These are phyloP conservation scores for Wickerhamomyces subpelliculosus DNA, from an alignment of 805 yeast genomes.

Conservation along the genomic window DNA sequence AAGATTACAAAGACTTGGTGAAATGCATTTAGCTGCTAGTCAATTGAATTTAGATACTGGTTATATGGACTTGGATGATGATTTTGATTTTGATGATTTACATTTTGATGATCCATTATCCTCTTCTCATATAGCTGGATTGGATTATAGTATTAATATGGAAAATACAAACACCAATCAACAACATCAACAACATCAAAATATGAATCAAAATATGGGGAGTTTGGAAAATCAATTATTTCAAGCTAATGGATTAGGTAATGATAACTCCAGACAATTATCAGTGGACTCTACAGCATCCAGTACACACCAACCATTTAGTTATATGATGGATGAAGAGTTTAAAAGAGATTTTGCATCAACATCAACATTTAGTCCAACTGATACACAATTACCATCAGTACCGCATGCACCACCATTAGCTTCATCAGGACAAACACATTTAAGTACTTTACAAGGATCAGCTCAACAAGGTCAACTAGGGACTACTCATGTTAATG, in stretches of 20 bases:
- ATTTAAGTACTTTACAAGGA: too few species aligned
- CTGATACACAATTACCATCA: neutral
- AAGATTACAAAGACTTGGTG: conserved; percentile 16
- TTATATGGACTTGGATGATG: neutral
- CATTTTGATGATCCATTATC: conserved; percentile 2
- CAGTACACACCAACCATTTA: neutral
- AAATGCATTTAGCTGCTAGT: conserved; percentile 7
- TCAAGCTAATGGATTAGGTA: neutral
- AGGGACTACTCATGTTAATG: neutral
- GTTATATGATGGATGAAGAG: neutral
- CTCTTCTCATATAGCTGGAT: too few species aligned
- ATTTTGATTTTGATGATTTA: conserved; percentile 5
- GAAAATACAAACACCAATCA: too few species aligned
- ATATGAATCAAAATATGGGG: conserved; percentile 1
- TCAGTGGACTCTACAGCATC: neutral
- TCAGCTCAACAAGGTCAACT: neutral
- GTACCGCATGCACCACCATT: neutral
- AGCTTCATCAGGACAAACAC: neutral
- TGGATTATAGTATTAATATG: neutral
- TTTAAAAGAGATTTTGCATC: neutral
- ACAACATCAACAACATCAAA: too few species aligned
- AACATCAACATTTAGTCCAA: neutral
- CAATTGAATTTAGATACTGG: neutral
- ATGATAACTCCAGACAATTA: neutral
- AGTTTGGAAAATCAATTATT: neutral